phyloP scores from a whole-genome alignment of 1,284 basidiomycete genomes.

The Amylostereum areolatum region DNA sequence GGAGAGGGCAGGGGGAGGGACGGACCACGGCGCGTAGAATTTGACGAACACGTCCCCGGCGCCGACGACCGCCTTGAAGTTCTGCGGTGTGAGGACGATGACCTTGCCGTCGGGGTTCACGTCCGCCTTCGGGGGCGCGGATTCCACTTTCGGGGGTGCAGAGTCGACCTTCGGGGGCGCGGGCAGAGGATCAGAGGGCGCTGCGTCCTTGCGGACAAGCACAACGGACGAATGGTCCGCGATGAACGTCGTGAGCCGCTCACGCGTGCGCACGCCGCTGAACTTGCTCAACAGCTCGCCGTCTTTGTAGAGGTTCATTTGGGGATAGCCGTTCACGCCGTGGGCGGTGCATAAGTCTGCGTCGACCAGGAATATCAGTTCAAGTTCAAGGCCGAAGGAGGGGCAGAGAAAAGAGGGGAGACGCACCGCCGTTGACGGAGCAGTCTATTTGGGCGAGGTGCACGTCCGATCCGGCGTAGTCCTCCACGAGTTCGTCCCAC shows the following conservation, averaged over 20 bases:
- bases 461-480: slow-evolving; percentile 58
- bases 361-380: not conserved
- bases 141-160: slow-evolving; percentile 11
- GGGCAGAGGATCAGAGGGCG: slow-evolving; percentile 11
- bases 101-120: slow-evolving; percentile 65
- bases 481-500: slow-evolving; percentile 69
- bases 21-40: slow-evolving; percentile 85
- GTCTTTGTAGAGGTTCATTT: slow-evolving; percentile 70
- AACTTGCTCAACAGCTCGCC: slow-evolving; percentile 61
- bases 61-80: slow-evolving; percentile 44
- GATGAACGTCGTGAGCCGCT: slow-evolving; percentile 47
- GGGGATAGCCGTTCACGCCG: slow-evolving; percentile 71
- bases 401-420: not conserved
- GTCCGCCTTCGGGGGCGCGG: slow-evolving; percentile 10
- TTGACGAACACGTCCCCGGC: slow-evolving; percentile 78
- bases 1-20: not conserved
- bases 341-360: slow-evolving; percentile 77
- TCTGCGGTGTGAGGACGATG: slow-evolving; percentile 42
- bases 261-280: slow-evolving; percentile 43
- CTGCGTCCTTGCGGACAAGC: slow-evolving; percentile 1
- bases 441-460: slow-evolving; percentile 86
- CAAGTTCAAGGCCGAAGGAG: not conserved
- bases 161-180: slow-evolving; percentile 10
- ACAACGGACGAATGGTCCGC: slow-evolving; percentile 25
- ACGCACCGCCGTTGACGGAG: slow-evolving; percentile 73